These are phyloP conservation scores for Vinca minor DNA, from an alignment of 257 asterid species.

Conservation along the genomic window DNA sequence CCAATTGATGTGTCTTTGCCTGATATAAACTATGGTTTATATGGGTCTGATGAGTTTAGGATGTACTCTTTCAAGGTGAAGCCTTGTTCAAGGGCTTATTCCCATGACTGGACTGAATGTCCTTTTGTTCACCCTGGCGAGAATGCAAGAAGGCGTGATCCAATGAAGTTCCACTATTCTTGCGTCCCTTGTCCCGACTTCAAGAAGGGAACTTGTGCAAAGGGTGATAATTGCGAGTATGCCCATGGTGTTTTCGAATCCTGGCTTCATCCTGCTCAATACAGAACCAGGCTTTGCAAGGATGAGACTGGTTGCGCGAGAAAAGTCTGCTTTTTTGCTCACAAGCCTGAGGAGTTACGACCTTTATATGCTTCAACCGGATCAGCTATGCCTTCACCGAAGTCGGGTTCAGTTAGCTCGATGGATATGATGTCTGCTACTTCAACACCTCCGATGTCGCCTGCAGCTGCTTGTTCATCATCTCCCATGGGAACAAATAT, in stretches of 20 bases:
- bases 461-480: slow-evolving; percentile 51
- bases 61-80: slow-evolving; percentile 47
- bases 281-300: slow-evolving; percentile 80
- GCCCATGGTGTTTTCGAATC: slow-evolving; percentile 96
- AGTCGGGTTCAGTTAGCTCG: slow-evolving; percentile 31
- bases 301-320: slow-evolving; percentile 75
- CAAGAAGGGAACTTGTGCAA: slow-evolving; percentile 74
- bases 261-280: slow-evolving; percentile 95
- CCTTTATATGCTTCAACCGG: slow-evolving; percentile 77
- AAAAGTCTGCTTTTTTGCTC: slow-evolving; percentile 88
- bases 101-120: slow-evolving; percentile 54
- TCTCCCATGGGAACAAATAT: slow-evolving; percentile 49
- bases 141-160: slow-evolving; percentile 55
- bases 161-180: slow-evolving; percentile 48
- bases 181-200: slow-evolving; percentile 93
- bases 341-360: slow-evolving; percentile 64
- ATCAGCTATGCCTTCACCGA: slow-evolving; percentile 79
- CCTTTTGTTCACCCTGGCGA: slow-evolving; percentile 49
- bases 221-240: slow-evolving; percentile 62
- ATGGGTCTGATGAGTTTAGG: slow-evolving; percentile 45
- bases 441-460: slow-evolving; percentile 58
- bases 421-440: slow-evolving; percentile 34
- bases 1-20: slow-evolving; percentile 51
- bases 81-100: slow-evolving; percentile 52
- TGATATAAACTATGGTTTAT: slow-evolving; percentile 36